Evolutionary conservation across 2,329 filamentous ascomycete species (phyloP).

Genomic region (Delphinella strobiligena): DNA sequence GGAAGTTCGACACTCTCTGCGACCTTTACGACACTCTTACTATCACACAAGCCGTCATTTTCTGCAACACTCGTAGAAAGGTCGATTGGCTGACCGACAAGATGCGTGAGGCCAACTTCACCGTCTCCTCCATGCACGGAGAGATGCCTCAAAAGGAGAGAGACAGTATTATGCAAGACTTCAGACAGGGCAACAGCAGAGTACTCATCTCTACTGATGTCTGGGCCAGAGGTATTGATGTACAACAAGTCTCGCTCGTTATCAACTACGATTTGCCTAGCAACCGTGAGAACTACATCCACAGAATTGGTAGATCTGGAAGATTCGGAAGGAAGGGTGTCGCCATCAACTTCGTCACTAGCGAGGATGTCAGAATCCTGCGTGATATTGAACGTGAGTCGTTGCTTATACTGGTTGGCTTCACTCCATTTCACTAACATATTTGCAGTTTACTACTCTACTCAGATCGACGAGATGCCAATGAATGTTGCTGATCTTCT

Average conservation of each 20-base stretch:
- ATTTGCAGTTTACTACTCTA: constrained; percentile 72
- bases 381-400: constrained; percentile 87
- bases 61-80: constrained; percentile 98
- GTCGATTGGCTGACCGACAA: constrained; percentile 99
- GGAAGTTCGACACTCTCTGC: constrained; percentile 98
- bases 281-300: constrained; percentile 99
- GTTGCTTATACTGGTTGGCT: no score
- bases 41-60: constrained; percentile 97
- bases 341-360: constrained; percentile 98
- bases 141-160: constrained; percentile 98
- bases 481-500: constrained; percentile 55
- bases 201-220: constrained; percentile 97
- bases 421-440: no score
- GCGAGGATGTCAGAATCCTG: constrained; percentile 92
- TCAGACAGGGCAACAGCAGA: constrained; percentile 88
- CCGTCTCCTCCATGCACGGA: constrained; percentile 95
- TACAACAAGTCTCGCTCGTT: constrained; percentile 93
- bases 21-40: constrained; percentile 98
- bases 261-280: constrained; percentile 98
- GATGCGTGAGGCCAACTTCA: constrained; percentile 98
- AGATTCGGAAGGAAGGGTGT: constrained; percentile 97
- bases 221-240: constrained; percentile 96
- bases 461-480: constrained; percentile 96
- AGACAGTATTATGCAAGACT: constrained; percentile 99
- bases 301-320: constrained; percentile 90